A percentile compares a stretch with the other conserved stretches of the same genome.
These are phyloP conservation scores for Phytophthora nicotianae DNA, from an alignment of 352 stramenopile species.

Conservation along the genomic window DNA sequence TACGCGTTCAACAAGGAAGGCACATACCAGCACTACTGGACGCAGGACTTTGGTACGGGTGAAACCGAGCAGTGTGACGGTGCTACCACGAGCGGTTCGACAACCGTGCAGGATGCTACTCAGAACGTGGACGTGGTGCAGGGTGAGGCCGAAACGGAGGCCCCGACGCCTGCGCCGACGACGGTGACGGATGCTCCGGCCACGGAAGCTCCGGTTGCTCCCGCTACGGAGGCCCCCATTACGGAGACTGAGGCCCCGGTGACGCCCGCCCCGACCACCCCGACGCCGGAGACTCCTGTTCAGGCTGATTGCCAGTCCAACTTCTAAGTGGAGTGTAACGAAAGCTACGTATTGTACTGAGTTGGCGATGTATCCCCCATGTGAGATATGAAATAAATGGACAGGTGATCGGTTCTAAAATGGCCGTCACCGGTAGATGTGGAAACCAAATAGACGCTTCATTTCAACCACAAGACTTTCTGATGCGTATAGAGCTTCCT, in stretches of 20 bases:
- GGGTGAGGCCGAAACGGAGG: constrained; percentile 9
- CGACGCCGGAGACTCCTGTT: neutral
- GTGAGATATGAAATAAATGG: constrained; percentile 28
- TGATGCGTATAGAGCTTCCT: neutral
- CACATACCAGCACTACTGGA: constrained; percentile 61
- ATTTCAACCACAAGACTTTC: constrained; percentile 2
- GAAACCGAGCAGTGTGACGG: constrained; percentile 33
- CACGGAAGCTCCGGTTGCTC: too few species aligned
- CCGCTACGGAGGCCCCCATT: constrained; percentile 2
- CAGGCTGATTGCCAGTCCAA: constrained; percentile 2
- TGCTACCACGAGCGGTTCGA: constrained; percentile 10
- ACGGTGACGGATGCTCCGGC: constrained; percentile 5
- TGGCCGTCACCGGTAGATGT: constrained; percentile 18
- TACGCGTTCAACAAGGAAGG: constrained; percentile 28
- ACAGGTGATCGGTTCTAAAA: constrained; percentile 9
- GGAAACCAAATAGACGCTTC: constrained; percentile 26
- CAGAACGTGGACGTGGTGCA: constrained; percentile 26
- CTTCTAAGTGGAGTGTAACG: neutral
- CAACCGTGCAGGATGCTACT: constrained; percentile 17
- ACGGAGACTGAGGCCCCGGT: constrained; percentile 6
- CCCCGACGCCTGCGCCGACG: constrained; percentile 14
- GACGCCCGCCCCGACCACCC: constrained; percentile 7
- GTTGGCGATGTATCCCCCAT: constrained; percentile 19
- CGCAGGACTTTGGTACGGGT: constrained; percentile 57
- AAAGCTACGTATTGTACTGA: constrained; percentile 16